Percentiles rank a stretch among this genome's conserved stretches.
Conservation (phyloP, 1,284 basidiomycete genomes). For the Pseudozyma sp. region DNA sequence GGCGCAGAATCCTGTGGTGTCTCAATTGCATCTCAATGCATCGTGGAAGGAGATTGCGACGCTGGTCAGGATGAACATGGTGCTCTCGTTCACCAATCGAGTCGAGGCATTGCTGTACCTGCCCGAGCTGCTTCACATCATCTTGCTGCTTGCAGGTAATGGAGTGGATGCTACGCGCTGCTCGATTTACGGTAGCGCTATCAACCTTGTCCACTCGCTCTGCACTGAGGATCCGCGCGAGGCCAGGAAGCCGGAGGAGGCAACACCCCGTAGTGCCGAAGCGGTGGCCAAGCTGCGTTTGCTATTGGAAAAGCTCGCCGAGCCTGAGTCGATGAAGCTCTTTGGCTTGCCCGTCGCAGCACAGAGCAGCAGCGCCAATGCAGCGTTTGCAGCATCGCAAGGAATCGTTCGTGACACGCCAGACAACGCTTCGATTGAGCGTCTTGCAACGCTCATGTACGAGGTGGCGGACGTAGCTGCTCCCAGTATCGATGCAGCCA, state of each 20-base stretch:
- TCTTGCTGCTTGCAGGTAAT: conserved; percentile 62
- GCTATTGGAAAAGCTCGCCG: conserved; percentile 52
- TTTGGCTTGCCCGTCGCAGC: conserved; percentile 54
- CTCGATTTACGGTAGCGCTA: conserved; percentile 60
- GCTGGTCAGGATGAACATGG: conserved; percentile 65
- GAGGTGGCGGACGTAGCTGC: conserved; percentile 60
- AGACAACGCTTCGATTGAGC: conserved; percentile 59
- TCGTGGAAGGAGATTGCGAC: conserved; percentile 67
- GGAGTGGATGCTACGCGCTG: conserved; percentile 60
- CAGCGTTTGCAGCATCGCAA: conserved; percentile 44
- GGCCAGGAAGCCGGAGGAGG: conserved; percentile 44
- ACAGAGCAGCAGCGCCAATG: conserved; percentile 18
- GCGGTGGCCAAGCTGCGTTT: conserved; percentile 46
- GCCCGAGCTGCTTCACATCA: conserved; percentile 62
- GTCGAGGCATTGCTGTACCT: conserved; percentile 62
- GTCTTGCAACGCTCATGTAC: conserved; percentile 58
- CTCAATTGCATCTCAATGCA: conserved; percentile 57
- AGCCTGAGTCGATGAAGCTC: conserved; percentile 51
- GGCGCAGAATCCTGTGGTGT: conserved; percentile 56
- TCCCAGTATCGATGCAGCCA: conserved; percentile 76
- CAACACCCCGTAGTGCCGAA: conserved; percentile 42
- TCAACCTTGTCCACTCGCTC: conserved; percentile 65
- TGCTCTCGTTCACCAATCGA: conserved; percentile 63
- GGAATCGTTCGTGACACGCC: conserved; percentile 54
- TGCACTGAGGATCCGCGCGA: conserved; percentile 63